These are phyloP conservation scores for barley (Hordeum vulgare) DNA, from an alignment of 176 grass and related monocot genomes.

Conservation along the genomic window DNA sequence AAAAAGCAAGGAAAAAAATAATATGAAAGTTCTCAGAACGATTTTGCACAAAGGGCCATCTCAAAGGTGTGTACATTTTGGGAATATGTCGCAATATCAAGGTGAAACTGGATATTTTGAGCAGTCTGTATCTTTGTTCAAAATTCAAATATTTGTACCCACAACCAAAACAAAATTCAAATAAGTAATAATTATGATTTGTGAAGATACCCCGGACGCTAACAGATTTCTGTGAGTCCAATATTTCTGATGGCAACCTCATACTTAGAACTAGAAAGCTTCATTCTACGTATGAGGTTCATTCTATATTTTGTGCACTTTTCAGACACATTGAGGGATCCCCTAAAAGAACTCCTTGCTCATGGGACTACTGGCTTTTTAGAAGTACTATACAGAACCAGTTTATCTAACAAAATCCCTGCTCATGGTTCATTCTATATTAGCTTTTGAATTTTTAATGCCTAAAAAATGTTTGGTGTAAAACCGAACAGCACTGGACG, in stretches of 20 bases:
- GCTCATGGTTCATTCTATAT: background rate
- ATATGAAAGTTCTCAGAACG: background rate
- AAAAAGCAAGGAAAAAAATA: background rate
- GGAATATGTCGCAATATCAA: background rate
- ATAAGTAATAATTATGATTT: background rate
- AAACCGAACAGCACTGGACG: background rate
- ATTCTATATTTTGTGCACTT: background rate
- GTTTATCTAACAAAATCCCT: background rate
- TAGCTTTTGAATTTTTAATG: background rate
- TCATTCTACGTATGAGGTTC: background rate
- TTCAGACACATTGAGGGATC: background rate
- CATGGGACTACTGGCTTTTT: background rate
- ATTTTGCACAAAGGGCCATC: background rate
- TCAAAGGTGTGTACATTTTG: background rate
- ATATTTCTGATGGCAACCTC: background rate
- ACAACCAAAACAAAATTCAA: background rate
- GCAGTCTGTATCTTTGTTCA: background rate
- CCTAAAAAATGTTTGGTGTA: background rate
- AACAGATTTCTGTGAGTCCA: background rate
- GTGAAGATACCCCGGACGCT: background rate
- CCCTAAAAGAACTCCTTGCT: background rate
- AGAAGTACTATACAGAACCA: background rate
- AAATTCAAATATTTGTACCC: background rate
- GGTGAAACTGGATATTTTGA: background rate
- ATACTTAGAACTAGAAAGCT: background rate